These are phyloP conservation scores for Apophysomyces variabilis DNA, from an alignment of 371 early-diverging fungal genomes.

Conservation along the genomic window DNA sequence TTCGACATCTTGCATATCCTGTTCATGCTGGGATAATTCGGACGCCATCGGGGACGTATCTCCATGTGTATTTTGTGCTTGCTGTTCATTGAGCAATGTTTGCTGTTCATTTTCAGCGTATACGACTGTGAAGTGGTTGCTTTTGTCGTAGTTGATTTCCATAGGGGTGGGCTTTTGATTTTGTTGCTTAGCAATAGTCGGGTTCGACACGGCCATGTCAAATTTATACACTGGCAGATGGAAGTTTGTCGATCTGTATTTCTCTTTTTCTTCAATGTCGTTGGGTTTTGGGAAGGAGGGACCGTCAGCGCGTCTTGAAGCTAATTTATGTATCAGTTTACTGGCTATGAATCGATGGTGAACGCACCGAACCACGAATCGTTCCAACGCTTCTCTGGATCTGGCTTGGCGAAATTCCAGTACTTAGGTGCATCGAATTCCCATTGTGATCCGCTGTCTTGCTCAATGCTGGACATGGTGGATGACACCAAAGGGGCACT, in stretches of 20 bases:
- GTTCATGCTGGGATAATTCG: too few species aligned
- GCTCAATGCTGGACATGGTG: not conserved
- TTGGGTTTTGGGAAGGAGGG: not conserved
- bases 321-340: not conserved
- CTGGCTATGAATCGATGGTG: not conserved
- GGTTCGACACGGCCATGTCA: slow-evolving; percentile 3
- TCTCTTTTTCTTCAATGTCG: not conserved
- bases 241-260: not conserved
- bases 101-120: not conserved
- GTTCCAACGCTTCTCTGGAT: not conserved
- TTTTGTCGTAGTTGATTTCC: not conserved
- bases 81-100: not conserved
- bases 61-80: too few species aligned
- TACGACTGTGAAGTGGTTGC: not conserved
- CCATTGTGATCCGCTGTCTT: not conserved
- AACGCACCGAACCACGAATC: slow-evolving; percentile 16
- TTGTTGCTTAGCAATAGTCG: not conserved
- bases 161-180: not conserved
- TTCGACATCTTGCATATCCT: too few species aligned
- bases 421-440: slow-evolving; percentile 19
- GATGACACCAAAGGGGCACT: not conserved
- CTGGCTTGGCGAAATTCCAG: slow-evolving; percentile 17
- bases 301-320: not conserved
- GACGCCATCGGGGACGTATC: too few species aligned
- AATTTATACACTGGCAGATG: slow-evolving; percentile 7